Evolutionary conservation across 2,329 filamentous ascomycete genomes (phyloP).

Genomic region (Penicillium sp.): DNA sequence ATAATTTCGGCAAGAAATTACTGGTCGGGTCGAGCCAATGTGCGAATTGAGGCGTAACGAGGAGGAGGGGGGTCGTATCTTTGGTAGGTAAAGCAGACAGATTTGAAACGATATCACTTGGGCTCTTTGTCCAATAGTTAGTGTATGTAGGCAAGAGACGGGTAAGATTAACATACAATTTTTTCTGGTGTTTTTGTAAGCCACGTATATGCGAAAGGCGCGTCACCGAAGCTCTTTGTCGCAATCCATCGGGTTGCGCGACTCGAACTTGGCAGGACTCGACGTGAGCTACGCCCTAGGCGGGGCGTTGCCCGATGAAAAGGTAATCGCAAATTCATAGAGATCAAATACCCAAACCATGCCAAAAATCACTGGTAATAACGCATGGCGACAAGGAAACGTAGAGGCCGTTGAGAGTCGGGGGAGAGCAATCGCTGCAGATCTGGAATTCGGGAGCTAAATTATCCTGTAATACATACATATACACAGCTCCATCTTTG

Average conservation of each 20-base stretch:
- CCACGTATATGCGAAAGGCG: slow-evolving; percentile 37
- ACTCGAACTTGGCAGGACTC: slow-evolving; percentile 2
- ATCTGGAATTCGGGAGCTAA: background rate
- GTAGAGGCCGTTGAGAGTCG: background rate
- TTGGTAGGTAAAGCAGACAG: slow-evolving; percentile 24
- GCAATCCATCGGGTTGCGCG: slow-evolving; percentile 19
- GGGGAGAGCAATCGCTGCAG: background rate
- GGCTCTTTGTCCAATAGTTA: slow-evolving; percentile 25
- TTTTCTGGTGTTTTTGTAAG: slow-evolving; percentile 34
- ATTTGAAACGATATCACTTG: slow-evolving; percentile 35
- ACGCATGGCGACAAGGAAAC: background rate
- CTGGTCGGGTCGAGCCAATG: slow-evolving; percentile 39
- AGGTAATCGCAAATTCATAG: background rate
- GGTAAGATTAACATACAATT: slow-evolving; percentile 28
- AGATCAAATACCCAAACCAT: background rate
- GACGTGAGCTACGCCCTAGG: slow-evolving; percentile 7
- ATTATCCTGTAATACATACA: background rate
- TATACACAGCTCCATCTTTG: no score
- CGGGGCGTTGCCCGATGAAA: background rate
- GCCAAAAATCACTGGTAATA: background rate
- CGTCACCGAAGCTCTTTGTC: slow-evolving; percentile 17
- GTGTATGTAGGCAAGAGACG: background rate
- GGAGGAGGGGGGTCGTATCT: slow-evolving; percentile 36
- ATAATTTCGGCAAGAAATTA: slow-evolving; percentile 35
- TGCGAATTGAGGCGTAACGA: slow-evolving; percentile 44